Conservation (phyloP, 2,329 filamentous ascomycete genomes). For the Hirsutella minnesotensis region DNA sequence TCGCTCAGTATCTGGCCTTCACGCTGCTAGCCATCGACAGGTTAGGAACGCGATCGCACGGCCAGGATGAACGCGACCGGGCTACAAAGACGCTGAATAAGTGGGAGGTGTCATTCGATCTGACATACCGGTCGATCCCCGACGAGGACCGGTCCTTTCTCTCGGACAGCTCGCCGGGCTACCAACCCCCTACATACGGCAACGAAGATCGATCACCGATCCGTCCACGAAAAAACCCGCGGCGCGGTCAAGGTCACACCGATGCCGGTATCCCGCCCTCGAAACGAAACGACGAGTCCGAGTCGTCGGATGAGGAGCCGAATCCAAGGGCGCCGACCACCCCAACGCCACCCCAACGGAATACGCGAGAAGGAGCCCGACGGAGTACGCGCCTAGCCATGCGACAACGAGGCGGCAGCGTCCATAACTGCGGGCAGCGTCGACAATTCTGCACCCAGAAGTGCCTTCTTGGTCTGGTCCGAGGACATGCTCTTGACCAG, state of each 20-base stretch:
- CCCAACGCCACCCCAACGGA: not conserved
- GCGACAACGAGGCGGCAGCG: slow-evolving; percentile 1
- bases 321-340: not conserved
- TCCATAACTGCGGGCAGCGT: not conserved
- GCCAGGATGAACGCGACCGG: slow-evolving; percentile 11
- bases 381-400: slow-evolving; percentile 10
- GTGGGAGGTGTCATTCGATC: slow-evolving; percentile 14
- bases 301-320: not conserved
- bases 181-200: too few species aligned
- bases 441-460: not conserved
- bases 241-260: too few species aligned
- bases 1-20: too few species aligned
- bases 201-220: slow-evolving; percentile 8
- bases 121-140: slow-evolving; percentile 11
- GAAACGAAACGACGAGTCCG: not conserved
- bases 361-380: slow-evolving; percentile 2
- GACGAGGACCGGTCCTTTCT: too few species aligned
- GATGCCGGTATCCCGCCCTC: too few species aligned
- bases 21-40: too few species aligned
- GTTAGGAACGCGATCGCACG: too few species aligned
- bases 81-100: not conserved
- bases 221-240: not conserved
- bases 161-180: too few species aligned
- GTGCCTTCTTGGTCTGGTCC: not conserved
- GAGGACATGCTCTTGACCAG: not conserved